Evolutionary conservation across 1,284 basidiomycete species (phyloP), one percentile per base, ranked within the genome.

Genomic region (Hemileia vastatrix): DNA sequence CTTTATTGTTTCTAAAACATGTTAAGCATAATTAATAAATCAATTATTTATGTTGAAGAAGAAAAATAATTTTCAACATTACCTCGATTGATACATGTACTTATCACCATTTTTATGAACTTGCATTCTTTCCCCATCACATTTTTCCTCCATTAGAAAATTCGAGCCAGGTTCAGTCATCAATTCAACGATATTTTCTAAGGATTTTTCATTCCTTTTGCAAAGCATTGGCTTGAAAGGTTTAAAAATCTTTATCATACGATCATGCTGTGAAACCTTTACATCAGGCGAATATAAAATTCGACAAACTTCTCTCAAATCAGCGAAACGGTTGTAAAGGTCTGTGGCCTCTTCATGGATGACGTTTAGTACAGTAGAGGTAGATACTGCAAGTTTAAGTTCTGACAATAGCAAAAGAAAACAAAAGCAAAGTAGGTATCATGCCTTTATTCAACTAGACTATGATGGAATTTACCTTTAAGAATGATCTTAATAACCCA

Each of bases 81-180:
- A 86, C 89, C 89, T 83, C 6, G 91, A 95, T 71, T 86, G 92
- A 72, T 93, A 96, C 69, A 86, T 88, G 73, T 88, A 96, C 72
- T 89, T 84, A 64, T 87, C 86, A 1, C 87, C 88, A 54, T 85
- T 81, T 76, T 89, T 94, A 72, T 97, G 93, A 54, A 97, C 71
- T 73, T 96, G 93, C 76, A 96, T 91, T 27, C 93, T 80, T 75
- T 97, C 92, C 1, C 92, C 92, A 71, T 97, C 92, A 1, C 95
- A 81, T 75, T 96, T 97, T 78, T 97, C 93, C 73, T 96, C 92
- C 51, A 97, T 87, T 66, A 90, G 79, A 73, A 95, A 95, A n/a
- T 72, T 81, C 77, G 11, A 78, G 68, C 45, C 71, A 1, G 83
- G 83, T 19, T 45, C 33, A 6, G 54, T 82, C 83, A 95, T 91